These are phyloP conservation scores for Solanum raphanifolium DNA, from an alignment of 257 asterid species.

Conservation along the genomic window DNA sequence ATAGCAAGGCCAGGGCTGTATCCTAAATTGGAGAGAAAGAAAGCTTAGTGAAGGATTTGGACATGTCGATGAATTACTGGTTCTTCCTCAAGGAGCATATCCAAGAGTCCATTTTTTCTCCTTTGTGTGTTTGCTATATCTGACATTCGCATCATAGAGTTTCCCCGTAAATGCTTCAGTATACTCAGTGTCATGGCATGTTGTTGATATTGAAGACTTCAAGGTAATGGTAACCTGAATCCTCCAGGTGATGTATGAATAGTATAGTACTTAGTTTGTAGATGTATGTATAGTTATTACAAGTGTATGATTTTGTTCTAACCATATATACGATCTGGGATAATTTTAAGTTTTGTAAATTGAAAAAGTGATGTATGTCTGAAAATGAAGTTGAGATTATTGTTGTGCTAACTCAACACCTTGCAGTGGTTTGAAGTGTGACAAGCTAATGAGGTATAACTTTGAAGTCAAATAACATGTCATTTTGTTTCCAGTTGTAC, in stretches of 20 bases:
- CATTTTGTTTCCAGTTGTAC: not conserved
- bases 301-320: not conserved
- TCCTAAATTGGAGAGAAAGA: conserved; percentile 23
- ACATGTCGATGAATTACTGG: not conserved
- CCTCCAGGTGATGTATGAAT: not conserved
- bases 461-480: not conserved
- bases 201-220: not conserved
- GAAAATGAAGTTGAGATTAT: not conserved
- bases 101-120: not conserved
- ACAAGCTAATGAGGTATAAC: not conserved
- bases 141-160: not conserved
- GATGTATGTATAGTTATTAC: not conserved
- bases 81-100: not conserved
- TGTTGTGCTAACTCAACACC: not conserved
- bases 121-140: not conserved
- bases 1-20: conserved; percentile 26
- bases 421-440: not conserved
- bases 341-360: not conserved
- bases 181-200: not conserved
- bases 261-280: not conserved
- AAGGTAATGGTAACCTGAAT: not conserved
- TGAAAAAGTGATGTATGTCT: not conserved
- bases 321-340: not conserved
- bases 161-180: not conserved
- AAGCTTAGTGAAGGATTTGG: not conserved